Evolutionary conservation across 2,329 filamentous ascomycete genomes (phyloP).

Genomic region (Nemania sp.): DNA sequence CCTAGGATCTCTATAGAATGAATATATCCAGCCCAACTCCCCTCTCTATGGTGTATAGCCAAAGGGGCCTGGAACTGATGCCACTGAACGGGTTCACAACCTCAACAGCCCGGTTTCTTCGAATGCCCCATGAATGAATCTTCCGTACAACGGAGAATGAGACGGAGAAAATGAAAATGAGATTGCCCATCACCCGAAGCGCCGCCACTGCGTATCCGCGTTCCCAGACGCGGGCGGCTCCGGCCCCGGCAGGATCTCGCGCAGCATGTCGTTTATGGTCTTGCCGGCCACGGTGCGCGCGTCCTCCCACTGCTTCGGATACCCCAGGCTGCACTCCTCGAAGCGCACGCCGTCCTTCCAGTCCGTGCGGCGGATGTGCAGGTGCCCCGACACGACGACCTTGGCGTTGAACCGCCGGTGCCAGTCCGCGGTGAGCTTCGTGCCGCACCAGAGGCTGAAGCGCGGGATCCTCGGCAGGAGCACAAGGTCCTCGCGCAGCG

Average conservation of each 20-base stretch:
- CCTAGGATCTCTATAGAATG: neutral
- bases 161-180: no score
- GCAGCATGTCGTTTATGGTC: slow-evolving; percentile 42
- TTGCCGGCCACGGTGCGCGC: slow-evolving; percentile 35
- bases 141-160: no score
- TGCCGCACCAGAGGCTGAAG: slow-evolving; percentile 48
- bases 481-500: slow-evolving; percentile 44
- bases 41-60: no score
- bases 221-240: slow-evolving; percentile 31
- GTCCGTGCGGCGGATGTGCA: slow-evolving; percentile 46
- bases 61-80: no score
- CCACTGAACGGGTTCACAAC: no score
- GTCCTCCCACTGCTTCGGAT: slow-evolving; percentile 45
- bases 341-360: slow-evolving; percentile 45
- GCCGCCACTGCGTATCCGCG: slow-evolving; percentile 33
- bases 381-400: slow-evolving; percentile 44
- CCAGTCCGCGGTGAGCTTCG: slow-evolving; percentile 43
- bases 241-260: slow-evolving; percentile 44
- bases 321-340: slow-evolving; percentile 46
- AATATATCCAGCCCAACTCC: neutral
- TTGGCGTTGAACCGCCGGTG: slow-evolving; percentile 42
- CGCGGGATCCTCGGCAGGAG: slow-evolving; percentile 42
- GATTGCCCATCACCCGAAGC: slow-evolving; percentile 32
- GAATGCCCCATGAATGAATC: no score
- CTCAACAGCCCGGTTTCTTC: no score